Conservation (phyloP, 169 alveolate genomes). For the Eimeria brunetti region DNA sequence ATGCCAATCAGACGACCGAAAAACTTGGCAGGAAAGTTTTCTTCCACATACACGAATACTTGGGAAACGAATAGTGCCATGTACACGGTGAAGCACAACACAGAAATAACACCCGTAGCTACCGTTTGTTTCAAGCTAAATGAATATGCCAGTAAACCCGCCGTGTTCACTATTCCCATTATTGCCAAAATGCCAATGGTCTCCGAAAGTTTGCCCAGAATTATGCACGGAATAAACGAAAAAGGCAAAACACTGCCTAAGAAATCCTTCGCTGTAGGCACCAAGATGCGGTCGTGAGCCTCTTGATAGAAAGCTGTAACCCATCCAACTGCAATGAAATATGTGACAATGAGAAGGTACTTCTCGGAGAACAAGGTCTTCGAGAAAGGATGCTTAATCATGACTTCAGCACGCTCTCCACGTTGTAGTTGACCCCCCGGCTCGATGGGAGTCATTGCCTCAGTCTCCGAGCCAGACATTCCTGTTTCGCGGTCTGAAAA, state of each 20-base stretch:
- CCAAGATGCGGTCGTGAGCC: slow-evolving; percentile 63
- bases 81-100: slow-evolving; percentile 80
- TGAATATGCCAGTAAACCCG: slow-evolving; percentile 82
- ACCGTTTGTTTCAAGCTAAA: slow-evolving; percentile 78
- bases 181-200: slow-evolving; percentile 61
- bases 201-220: slow-evolving; percentile 77
- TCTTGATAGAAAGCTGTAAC: slow-evolving; percentile 59
- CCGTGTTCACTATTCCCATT: slow-evolving; percentile 80
- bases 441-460: neutral
- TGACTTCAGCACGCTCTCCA: neutral
- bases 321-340: slow-evolving; percentile 71
- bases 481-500: neutral
- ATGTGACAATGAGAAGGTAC: slow-evolving; percentile 35
- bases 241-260: slow-evolving; percentile 54
- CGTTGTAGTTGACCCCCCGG: neutral
- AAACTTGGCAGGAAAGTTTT: slow-evolving; percentile 78
- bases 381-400: neutral
- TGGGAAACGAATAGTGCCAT: slow-evolving; percentile 84
- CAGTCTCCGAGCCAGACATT: neutral
- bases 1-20: slow-evolving; percentile 85
- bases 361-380: slow-evolving; percentile 14
- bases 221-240: slow-evolving; percentile 77
- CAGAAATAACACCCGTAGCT: slow-evolving; percentile 78
- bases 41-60: slow-evolving; percentile 82
- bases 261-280: neutral